Percentiles rank a stretch among this genome's conserved stretches.
phyloP scores from a whole-genome alignment of 805 yeast genomes.

The Cephaloascus fragrans region DNA sequence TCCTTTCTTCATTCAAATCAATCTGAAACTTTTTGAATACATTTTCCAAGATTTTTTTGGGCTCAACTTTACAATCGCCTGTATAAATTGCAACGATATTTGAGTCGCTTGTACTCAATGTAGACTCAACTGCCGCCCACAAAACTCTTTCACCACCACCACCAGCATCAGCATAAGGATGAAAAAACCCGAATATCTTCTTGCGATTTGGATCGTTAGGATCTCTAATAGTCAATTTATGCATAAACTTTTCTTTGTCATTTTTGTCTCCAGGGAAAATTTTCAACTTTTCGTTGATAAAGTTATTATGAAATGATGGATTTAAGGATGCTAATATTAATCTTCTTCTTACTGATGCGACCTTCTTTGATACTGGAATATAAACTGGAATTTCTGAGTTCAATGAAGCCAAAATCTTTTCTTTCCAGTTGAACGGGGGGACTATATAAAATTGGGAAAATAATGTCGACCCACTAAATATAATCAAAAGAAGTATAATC shows the following conservation, averaged over 20 bases:
- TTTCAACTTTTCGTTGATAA: slow-evolving; percentile 16
- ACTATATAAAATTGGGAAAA: slow-evolving; percentile 11
- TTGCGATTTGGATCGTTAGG: slow-evolving; percentile 26
- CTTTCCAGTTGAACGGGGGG: slow-evolving; percentile 16
- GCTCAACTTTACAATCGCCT: slow-evolving; percentile 45
- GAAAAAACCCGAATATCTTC: slow-evolving; percentile 75
- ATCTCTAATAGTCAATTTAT: slow-evolving; percentile 19
- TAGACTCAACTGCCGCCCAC: slow-evolving; percentile 84
- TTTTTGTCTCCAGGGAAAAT: slow-evolving; percentile 18
- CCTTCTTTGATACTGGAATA: slow-evolving; percentile 12
- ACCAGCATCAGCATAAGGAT: slow-evolving; percentile 91
- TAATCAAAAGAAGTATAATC: slow-evolving; percentile 5
- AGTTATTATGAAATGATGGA: slow-evolving; percentile 20
- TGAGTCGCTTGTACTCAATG: slow-evolving; percentile 37
- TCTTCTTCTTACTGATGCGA: slow-evolving; percentile 17
- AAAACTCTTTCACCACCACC: slow-evolving; percentile 98
- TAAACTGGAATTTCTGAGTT: slow-evolving; percentile 4
- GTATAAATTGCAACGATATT: slow-evolving; percentile 67
- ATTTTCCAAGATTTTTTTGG: slow-evolving; percentile 37
- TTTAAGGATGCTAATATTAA: slow-evolving; percentile 16
- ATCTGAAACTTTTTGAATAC: slow-evolving; percentile 51
- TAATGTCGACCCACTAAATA: slow-evolving; percentile 9
- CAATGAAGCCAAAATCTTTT: slow-evolving; percentile 10
- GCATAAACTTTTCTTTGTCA: slow-evolving; percentile 13
- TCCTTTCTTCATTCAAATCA: slow-evolving; percentile 34